Percentiles rank a stretch among this genome's conserved stretches.
Evolutionary conservation across 768 basidiomycete genomes (phyloP).

Genomic region (Coprinellus micaceus): DNA sequence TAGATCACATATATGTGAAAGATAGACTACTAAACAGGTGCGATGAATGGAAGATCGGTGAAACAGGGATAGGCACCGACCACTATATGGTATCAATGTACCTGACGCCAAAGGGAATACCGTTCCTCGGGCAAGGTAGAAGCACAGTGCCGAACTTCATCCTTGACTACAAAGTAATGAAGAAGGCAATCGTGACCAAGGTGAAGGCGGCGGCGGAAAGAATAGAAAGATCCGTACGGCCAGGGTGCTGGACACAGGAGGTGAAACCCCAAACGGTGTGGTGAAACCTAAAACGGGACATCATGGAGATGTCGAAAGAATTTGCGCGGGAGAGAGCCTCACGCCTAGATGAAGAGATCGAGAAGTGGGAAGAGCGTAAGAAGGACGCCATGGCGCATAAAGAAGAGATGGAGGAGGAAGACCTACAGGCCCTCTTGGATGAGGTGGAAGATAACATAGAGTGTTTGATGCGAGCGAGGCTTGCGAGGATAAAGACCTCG

Average conservation of each 20-base stretch:
- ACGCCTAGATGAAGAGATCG: not conserved
- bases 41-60: conserved; percentile 21
- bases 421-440: not conserved
- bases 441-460: not conserved
- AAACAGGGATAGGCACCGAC: conserved; percentile 20
- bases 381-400: not conserved
- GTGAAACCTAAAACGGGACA: not conserved
- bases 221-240: not conserved
- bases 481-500: not conserved
- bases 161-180: conserved; percentile 15
- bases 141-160: conserved; percentile 22
- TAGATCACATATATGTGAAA: conserved; percentile 29
- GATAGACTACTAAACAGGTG: conserved; percentile 5
- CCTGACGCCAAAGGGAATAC: conserved; percentile 16
- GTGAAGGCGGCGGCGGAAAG: not conserved
- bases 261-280: conserved; percentile 7
- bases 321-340: not conserved
- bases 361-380: not conserved
- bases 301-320: not conserved
- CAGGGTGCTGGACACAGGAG: conserved; percentile 3
- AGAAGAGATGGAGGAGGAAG: not conserved
- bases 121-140: conserved; percentile 25
- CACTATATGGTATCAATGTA: conserved; percentile 22
- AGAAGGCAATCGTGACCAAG: not conserved
- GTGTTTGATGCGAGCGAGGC: not conserved